Evolutionary conservation across 2,329 filamentous ascomycete genomes (phyloP).

Genomic region (Nigrospora osmanthi): DNA sequence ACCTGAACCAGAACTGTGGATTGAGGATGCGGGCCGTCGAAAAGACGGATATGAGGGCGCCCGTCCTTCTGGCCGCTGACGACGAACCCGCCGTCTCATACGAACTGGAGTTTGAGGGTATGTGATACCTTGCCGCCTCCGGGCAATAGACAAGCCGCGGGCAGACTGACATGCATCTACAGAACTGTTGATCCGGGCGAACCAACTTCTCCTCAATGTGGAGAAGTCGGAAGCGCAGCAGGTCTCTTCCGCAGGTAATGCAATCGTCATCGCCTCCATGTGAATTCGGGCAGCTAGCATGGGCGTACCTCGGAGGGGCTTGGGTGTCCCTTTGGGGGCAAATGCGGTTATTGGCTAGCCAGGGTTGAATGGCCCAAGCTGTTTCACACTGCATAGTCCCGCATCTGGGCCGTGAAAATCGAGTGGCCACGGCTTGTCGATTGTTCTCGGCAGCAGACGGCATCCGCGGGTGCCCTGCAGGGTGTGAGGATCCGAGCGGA

Average conservation of each 20-base stretch:
- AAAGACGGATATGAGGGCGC: constrained; percentile 34
- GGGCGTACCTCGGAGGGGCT: no score
- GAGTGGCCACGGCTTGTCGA: no score
- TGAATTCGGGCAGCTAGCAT: constrained; percentile 7
- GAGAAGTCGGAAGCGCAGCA: constrained; percentile 59
- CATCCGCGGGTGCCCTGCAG: no score
- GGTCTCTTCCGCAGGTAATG: constrained; percentile 52
- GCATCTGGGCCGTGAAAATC: no score
- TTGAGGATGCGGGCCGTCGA: constrained; percentile 58
- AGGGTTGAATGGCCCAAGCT: no score
- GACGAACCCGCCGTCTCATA: constrained; percentile 65
- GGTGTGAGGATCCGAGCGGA: no score
- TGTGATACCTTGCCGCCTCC: constrained; percentile 11
- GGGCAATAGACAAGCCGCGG: background rate
- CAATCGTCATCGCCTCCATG: constrained; percentile 53
- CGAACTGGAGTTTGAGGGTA: constrained; percentile 65
- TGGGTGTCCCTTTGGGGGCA: no score
- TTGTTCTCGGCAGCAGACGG: no score
- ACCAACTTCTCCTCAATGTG: constrained; percentile 53
- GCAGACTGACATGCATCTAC: constrained; percentile 7
- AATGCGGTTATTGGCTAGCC: no score
- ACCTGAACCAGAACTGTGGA: constrained; percentile 54
- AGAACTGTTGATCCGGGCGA: constrained; percentile 63
- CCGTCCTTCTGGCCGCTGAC: constrained; percentile 47
- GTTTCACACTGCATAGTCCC: no score